Percentiles rank a stretch among this genome's conserved stretches.
These are phyloP conservation scores for Aspergillus transmontanensis DNA, from an alignment of 2,329 filamentous ascomycete genomes.

Conservation along the genomic window DNA sequence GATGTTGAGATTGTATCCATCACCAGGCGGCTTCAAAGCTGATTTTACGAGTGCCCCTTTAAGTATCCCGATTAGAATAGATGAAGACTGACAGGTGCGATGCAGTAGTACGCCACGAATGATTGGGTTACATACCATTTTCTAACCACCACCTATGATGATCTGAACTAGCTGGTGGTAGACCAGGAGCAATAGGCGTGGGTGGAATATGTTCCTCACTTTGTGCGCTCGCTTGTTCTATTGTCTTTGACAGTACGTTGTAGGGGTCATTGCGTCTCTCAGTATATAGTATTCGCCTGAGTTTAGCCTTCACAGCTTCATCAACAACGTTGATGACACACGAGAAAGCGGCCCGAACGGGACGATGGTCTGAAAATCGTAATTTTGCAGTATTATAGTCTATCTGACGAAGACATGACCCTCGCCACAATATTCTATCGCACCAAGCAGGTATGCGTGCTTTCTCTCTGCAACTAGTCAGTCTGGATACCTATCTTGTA, in stretches of 20 bases:
- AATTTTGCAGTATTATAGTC: constrained; percentile 82
- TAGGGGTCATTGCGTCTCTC: constrained; percentile 66
- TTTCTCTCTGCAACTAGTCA: constrained; percentile 71
- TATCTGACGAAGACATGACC: constrained; percentile 77
- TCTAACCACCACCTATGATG: constrained; percentile 68
- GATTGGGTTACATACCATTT: constrained; percentile 47
- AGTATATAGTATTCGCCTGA: constrained; percentile 75
- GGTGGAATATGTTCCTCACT: constrained; percentile 83
- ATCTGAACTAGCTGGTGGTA: constrained; percentile 65
- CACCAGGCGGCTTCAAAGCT: constrained; percentile 66
- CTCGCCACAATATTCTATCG: constrained; percentile 87
- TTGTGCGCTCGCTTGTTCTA: constrained; percentile 29
- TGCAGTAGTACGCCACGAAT: neutral
- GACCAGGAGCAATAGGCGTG: constrained; percentile 77
- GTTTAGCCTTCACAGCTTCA: constrained; percentile 68
- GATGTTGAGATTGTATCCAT: constrained; percentile 68
- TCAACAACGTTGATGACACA: constrained; percentile 81
- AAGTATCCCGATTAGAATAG: neutral
- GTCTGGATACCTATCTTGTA: constrained; percentile 10
- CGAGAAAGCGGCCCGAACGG: constrained; percentile 87
- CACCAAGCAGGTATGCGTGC: constrained; percentile 96
- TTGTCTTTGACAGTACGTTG: constrained; percentile 37
- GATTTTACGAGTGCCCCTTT: constrained; percentile 73
- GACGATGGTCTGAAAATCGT: constrained; percentile 92
- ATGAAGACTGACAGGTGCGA: neutral